A percentile compares a stretch with the other conserved stretches of the same genome.
Evolutionary conservation across 2,329 filamentous ascomycete species (phyloP).

Genomic region (Raffaelea ambrosiae): DNA sequence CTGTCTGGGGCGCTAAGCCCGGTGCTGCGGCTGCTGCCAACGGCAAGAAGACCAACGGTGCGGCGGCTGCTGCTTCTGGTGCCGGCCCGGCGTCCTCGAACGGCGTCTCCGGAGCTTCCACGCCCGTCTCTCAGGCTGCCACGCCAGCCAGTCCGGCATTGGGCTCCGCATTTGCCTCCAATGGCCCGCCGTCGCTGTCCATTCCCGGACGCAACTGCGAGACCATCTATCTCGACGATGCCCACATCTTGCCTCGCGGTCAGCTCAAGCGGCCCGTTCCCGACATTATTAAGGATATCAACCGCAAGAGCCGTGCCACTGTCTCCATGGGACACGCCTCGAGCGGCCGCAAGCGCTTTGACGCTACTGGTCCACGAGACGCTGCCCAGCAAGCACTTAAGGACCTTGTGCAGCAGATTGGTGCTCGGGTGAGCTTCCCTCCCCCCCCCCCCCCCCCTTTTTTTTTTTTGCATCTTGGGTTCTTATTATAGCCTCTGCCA

Average conservation of each 20-base stretch:
- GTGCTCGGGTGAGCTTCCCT: conserved; percentile 72
- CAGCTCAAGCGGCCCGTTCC: conserved; percentile 78
- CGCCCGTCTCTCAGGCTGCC: conserved; percentile 47
- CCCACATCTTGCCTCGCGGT: conserved; percentile 65
- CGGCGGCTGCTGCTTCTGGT: conserved; percentile 14
- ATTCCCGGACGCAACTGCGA: conserved; percentile 80
- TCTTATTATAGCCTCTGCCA: conserved; percentile 23
- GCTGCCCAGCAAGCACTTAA: conserved; percentile 81
- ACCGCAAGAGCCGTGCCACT: conserved; percentile 80
- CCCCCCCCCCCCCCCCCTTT: not conserved
- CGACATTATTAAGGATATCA: conserved; percentile 85
- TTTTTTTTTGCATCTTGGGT: conserved; percentile 1
- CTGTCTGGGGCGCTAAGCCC: conserved; percentile 71
- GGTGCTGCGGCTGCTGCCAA: conserved; percentile 33
- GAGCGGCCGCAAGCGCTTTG: conserved; percentile 68
- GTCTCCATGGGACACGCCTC: conserved; percentile 69
- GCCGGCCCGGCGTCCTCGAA: conserved; percentile 22
- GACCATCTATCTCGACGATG: conserved; percentile 62
- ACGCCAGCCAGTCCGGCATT: conserved; percentile 29
- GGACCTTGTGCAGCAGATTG: conserved; percentile 81
- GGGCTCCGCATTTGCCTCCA: conserved; percentile 9
- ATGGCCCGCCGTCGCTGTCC: conserved; percentile 49
- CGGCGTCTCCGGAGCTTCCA: conserved; percentile 50
- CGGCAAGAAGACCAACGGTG: conserved; percentile 45
- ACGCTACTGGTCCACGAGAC: conserved; percentile 75